Evolutionary conservation across 352 stramenopile species (phyloP), one percentile per base, ranked within the genome.

Genomic region (Thraustochytrium sp.): DNA sequence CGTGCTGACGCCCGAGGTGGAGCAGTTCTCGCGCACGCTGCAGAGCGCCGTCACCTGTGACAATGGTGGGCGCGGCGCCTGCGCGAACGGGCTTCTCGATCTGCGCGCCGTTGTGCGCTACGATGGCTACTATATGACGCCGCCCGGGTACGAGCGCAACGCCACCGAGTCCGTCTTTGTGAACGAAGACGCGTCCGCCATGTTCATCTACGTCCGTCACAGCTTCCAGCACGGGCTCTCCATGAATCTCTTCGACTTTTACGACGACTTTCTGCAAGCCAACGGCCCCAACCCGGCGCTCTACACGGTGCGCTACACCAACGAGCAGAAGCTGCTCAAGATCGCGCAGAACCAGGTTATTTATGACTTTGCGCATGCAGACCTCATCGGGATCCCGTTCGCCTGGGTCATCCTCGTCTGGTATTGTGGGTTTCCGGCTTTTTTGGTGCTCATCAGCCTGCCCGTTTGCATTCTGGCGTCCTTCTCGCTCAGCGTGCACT

Each of bases 321-420:
- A 80, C 42, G 68, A 80, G 53, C 68, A 80, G 46, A 80, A 80
- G n/a, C 68, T 80, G 23, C 49, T 80, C 34, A 42, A 46, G 18
- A 80, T 80, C 11, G 68, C 68, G 42, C 68, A 80, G 38, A 26
- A 80, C 42, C 44, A 80, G 51, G 68, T 80, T n/a, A 16, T 80
- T 0, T 80, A 63, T 26, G 68, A 80, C 49, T 80, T 80, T 80
- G 68, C 76, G 51, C 68, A 80, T 26, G 68, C 68, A 0, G 68
- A 80, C 68, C 44, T 80, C n/a, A 80, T 80, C n/a, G 68, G 68
- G 1, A 72, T 80, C 23, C 68, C 68, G 23, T 68, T 80, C n/a
- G 48, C 68, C 2, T 80, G 68, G 68, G 46, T 63, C 8, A 46
- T 80, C 13, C 53, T 80, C 5, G 16, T 80, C 26, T 80, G 42